Evolutionary conservation across 345 rosid genomes (phyloP), one percentile per base, ranked within the genome.

Genomic region (Rhizophora apiculata): DNA sequence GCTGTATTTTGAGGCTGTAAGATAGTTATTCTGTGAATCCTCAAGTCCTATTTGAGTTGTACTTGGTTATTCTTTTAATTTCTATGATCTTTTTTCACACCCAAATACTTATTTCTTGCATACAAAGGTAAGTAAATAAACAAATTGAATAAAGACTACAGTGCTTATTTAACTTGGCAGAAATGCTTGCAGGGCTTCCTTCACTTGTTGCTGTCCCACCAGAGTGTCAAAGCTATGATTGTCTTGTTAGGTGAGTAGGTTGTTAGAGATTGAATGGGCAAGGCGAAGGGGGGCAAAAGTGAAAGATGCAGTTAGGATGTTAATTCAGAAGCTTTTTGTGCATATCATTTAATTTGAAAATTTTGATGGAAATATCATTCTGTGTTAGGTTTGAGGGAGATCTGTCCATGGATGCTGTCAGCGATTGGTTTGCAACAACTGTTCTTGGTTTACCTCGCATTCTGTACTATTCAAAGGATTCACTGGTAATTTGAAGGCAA

Each of bases 371-470:
- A 26, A 62, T 53, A 18, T 31, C 34, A 46, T 49, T 75, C 37
- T 69, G 32, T 73, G 68, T 63, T 75, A 93, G 98, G 88, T 88
- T 82, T 85, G 87, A 81, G 68, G 96, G 90, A 65, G 89, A 85
- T 70, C 82, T 85, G 32, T 89, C 94, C 53, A 73, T 82, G 53
- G 96, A 94, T 81, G 86, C 91, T 60, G 79, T 94, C 62, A 82
- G 86, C 6, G 90, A 91, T 80, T 91, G 98, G 98, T 85, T 91
- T 79, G 90, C 97, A 2, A 87, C 89, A 43, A 59, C 74, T 34
- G 74, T 91, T 48, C 88, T 94, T 62, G 70, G 78, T 56, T 85
- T 94, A 73, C 98, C 98, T 67, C 90, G 97, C 75, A 87, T 94
- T 79, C 85, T 84, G 67, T 94, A 87, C 82, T 74, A 89, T 72